These are phyloP conservation scores for Talaromyces sp. DNA, from an alignment of 2,329 filamentous ascomycete genomes.

Conservation along the genomic window DNA sequence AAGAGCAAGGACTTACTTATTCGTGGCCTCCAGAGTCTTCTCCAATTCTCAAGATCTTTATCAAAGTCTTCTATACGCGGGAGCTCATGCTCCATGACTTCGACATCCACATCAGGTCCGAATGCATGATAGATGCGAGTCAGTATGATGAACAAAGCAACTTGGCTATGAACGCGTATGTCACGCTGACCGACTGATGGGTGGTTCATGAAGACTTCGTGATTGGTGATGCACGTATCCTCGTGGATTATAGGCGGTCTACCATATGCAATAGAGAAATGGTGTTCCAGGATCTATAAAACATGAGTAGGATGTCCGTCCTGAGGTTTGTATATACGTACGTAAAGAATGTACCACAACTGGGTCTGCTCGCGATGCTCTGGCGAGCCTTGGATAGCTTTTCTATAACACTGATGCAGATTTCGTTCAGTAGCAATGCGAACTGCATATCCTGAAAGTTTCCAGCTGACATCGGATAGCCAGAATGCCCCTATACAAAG, in stretches of 20 bases:
- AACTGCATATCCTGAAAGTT: slow-evolving; percentile 41
- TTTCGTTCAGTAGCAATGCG: slow-evolving; percentile 44
- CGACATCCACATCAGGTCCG: slow-evolving; percentile 42
- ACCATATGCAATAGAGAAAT: slow-evolving; percentile 45
- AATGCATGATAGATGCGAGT: slow-evolving; percentile 45
- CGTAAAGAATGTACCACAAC: slow-evolving; percentile 43
- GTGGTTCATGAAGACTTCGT: slow-evolving; percentile 31
- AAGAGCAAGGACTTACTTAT: slow-evolving; percentile 27
- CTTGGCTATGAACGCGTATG: slow-evolving; percentile 40
- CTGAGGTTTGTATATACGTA: slow-evolving; percentile 23
- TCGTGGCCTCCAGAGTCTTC: slow-evolving; percentile 33
- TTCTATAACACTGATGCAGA: slow-evolving; percentile 42
- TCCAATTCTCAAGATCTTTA: slow-evolving; percentile 39
- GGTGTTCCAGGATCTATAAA: slow-evolving; percentile 39
- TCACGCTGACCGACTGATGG: slow-evolving; percentile 33
- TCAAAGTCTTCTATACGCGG: slow-evolving; percentile 41
- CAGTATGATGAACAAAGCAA: slow-evolving; percentile 44
- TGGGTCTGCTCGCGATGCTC: slow-evolving; percentile 38
- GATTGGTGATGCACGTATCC: slow-evolving; percentile 36
- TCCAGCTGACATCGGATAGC: slow-evolving; percentile 54
- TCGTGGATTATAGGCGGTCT: slow-evolving; percentile 44
- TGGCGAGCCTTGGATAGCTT: slow-evolving; percentile 36
- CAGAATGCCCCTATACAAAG: slow-evolving; percentile 56
- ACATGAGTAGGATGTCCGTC: neutral
- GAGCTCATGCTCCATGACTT: slow-evolving; percentile 40